These are phyloP conservation scores for Talaromyces sp. DNA, from an alignment of 2,329 filamentous ascomycete genomes.

Conservation along the genomic window DNA sequence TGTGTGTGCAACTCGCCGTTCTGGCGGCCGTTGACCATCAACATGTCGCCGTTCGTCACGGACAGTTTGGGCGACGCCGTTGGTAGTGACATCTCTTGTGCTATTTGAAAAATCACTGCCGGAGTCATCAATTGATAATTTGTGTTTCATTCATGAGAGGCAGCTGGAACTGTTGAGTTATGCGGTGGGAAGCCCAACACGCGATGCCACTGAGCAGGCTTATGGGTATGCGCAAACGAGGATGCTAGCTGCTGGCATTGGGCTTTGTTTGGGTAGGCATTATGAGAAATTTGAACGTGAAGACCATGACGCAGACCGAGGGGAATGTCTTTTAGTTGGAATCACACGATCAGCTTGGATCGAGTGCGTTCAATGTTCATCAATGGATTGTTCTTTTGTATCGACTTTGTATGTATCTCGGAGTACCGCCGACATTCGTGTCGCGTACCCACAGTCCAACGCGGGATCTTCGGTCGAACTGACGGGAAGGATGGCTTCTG, in stretches of 20 bases:
- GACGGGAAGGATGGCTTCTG: constrained; percentile 3
- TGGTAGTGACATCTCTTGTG: constrained; percentile 29
- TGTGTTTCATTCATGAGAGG: constrained; percentile 17
- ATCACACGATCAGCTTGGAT: not conserved
- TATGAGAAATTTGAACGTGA: not conserved
- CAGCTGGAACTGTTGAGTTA: constrained; percentile 29
- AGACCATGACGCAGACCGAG: not conserved
- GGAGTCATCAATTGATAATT: not conserved
- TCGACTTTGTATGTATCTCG: not conserved
- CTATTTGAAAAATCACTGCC: constrained; percentile 46
- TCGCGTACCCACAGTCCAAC: not conserved
- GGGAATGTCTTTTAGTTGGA: not conserved
- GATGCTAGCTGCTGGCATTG: constrained; percentile 35
- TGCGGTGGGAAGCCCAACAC: constrained; percentile 34
- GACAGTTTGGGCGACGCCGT: constrained; percentile 33
- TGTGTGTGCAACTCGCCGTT: constrained; percentile 52
- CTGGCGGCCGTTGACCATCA: constrained; percentile 53
- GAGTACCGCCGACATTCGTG: not conserved
- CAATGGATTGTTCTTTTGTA: not conserved
- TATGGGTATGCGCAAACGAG: constrained; percentile 46
- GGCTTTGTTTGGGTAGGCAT: constrained; percentile 18
- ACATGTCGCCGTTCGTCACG: constrained; percentile 45
- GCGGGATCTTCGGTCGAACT: not conserved
- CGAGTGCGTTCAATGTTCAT: not conserved
- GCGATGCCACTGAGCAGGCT: constrained; percentile 42